Evolutionary conservation across 345 rosid genomes (phyloP).

Genomic region (Syzygium aqueum): DNA sequence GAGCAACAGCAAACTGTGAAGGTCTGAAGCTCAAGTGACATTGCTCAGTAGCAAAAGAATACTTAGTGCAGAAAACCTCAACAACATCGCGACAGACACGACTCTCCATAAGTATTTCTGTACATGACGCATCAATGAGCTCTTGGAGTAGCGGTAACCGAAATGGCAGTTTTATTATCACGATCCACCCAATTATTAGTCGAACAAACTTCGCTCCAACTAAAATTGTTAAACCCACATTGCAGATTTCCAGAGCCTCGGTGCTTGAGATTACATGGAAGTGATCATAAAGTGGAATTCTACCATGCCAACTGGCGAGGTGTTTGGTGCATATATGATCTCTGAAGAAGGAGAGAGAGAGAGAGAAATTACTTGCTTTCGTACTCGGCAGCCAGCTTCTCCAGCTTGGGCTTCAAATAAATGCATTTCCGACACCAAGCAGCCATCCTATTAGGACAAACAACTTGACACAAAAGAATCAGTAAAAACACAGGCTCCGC

Average conservation of each 20-base stretch:
- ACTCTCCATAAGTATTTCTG: background rate
- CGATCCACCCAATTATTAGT: background rate
- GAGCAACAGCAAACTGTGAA: background rate
- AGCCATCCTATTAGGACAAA: conserved; percentile 64
- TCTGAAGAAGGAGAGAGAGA: background rate
- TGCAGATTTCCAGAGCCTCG: background rate
- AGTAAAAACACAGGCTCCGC: background rate
- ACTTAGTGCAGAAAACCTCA: background rate
- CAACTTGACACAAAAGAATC: background rate
- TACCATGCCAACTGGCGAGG: background rate
- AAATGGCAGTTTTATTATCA: background rate
- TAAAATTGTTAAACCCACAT: background rate
- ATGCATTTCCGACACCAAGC: conserved; percentile 97
- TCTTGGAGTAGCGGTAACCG: background rate
- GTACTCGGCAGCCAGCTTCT: conserved; percentile 64
- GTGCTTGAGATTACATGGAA: background rate
- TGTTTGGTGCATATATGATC: background rate
- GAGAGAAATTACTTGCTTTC: conserved; percentile 11
- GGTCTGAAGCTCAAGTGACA: background rate
- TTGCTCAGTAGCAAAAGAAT: background rate
- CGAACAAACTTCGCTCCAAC: background rate
- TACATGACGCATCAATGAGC: background rate
- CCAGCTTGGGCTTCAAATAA: conserved; percentile 85
- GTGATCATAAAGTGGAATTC: background rate
- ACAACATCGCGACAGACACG: background rate